Evolutionary conservation across 2,329 filamentous ascomycete species (phyloP), one percentile per base, ranked within the genome.

Genomic region (Alternaria sp.): DNA sequence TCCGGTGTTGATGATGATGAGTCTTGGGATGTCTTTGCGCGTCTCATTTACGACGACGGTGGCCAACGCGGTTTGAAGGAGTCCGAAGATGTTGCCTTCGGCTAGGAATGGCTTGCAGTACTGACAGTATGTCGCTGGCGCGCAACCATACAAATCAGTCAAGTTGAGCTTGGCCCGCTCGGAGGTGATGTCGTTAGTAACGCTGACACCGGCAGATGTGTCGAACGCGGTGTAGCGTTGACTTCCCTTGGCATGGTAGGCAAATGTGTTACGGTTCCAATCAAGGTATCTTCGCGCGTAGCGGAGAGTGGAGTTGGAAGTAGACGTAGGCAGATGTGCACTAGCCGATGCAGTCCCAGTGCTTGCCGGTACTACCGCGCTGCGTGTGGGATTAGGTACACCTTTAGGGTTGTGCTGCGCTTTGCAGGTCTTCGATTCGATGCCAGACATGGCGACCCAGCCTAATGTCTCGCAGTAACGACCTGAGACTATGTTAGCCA

Each of bases 401-500:
- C 81, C 83, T 23, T 75, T 70, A 15, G 80, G 82, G 21, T 78
- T 76, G 5, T 69, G 62, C 25, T 82, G 82, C 5, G 69, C 67
- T 32, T 80, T 81, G 73, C 83, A 85, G 56, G 82, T 83, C 32
- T 75, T 77, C 1, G 79, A 80, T 56, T 85, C 75, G 67, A 91
- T 85, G 15, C 89, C 89, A 54, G 84, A 85, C 79, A 91, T 85
- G n/a, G 88, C 86, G 21, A 90, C 74, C 86, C 88, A 91, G 23
- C 89, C 89, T 0, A 91, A 81, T 2, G 89, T 91, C 79, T 91
- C 89, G 73, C 89, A 91, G 77, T 90, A 91, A 56, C 87, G 84
- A 6, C 87, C 73, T 71, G 26, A 10, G 13, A 6, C 5, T 4
- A 15, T 47, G 52, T 70, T 15, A 70, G 62, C 7, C 23, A 17